Conservation (phyloP, 352 stramenopile species). For the Globisporangium canariense region DNA sequence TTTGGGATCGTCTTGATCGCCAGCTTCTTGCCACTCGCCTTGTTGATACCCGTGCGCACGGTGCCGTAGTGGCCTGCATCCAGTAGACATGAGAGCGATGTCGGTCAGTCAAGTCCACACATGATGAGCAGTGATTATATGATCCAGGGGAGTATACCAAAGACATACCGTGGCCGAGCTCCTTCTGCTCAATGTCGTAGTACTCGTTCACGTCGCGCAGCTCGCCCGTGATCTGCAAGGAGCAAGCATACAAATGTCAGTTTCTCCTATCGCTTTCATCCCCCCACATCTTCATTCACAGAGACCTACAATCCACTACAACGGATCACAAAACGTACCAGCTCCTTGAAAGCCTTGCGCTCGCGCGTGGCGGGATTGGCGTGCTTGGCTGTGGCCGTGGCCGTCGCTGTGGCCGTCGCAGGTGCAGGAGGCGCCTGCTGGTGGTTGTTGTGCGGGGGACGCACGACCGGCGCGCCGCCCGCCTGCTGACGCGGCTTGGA, state of each 20-base stretch:
- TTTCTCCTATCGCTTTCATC: neutral
- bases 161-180: conserved; percentile 63
- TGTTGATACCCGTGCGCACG: conserved; percentile 94
- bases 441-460: conserved; percentile 18
- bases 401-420: conserved; percentile 18
- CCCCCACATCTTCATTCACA: neutral
- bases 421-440: conserved; percentile 19
- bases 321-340: conserved; percentile 33
- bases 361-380: conserved; percentile 46
- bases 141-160: neutral
- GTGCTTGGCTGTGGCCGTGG: conserved; percentile 18
- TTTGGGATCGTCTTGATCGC: conserved; percentile 99
- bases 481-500: conserved; percentile 30
- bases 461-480: conserved; percentile 20
- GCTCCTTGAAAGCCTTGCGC: conserved; percentile 64
- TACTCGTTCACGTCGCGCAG: conserved; percentile 81
- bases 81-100: neutral
- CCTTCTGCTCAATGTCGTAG: conserved; percentile 89
- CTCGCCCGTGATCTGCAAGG: conserved; percentile 72
- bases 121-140: neutral
- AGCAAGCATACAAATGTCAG: conserved; percentile 8
- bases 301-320: neutral
- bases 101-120: neutral
- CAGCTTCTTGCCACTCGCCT: conserved; percentile 90
- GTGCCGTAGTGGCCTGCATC: conserved; percentile 93